phyloP scores from a whole-genome alignment of 2,329 filamentous ascomycete genomes.

The Aspergillus nomiae region DNA sequence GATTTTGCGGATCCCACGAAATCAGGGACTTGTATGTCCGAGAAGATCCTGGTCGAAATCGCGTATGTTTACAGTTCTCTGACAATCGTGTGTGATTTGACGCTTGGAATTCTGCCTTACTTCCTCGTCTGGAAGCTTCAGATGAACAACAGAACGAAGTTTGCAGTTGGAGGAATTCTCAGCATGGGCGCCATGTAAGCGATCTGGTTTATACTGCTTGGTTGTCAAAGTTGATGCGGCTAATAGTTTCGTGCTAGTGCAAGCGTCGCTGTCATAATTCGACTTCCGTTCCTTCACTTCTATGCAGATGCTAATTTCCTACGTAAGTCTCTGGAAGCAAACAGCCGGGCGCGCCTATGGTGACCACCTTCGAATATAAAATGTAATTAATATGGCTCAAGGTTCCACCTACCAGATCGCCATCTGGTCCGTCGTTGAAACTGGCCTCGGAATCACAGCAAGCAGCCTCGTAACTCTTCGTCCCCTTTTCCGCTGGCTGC shows the following conservation, averaged over 20 bases:
- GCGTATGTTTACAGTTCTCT: constrained; percentile 54
- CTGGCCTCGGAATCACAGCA: constrained; percentile 41
- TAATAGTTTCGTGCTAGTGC: too few species aligned
- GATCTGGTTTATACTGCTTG: not conserved
- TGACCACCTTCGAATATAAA: too few species aligned
- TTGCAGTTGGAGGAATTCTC: constrained; percentile 54
- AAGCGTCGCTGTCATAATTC: not conserved
- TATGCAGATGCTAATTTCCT: not conserved
- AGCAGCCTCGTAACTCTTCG: constrained; percentile 42
- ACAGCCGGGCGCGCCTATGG: too few species aligned
- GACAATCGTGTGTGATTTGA: constrained; percentile 47
- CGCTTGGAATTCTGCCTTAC: constrained; percentile 54
- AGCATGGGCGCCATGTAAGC: constrained; percentile 19
- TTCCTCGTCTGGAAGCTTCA: constrained; percentile 58
- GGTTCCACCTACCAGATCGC: constrained; percentile 48
- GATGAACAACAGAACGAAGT: constrained; percentile 55
- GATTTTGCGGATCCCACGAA: constrained; percentile 14
- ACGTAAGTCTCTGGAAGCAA: not conserved
- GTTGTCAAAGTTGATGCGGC: not conserved
- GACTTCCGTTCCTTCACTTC: constrained; percentile 32
- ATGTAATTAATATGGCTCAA: constrained; percentile 24
- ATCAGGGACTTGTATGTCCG: constrained; percentile 44
- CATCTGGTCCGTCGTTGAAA: constrained; percentile 39
- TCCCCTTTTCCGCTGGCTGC: constrained; percentile 41
- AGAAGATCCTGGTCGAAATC: constrained; percentile 51